A percentile compares a stretch with the other conserved stretches of the same genome.
Conservation (phyloP, 2,329 filamentous ascomycete genomes). For the Aspergillus viridinutans region DNA sequence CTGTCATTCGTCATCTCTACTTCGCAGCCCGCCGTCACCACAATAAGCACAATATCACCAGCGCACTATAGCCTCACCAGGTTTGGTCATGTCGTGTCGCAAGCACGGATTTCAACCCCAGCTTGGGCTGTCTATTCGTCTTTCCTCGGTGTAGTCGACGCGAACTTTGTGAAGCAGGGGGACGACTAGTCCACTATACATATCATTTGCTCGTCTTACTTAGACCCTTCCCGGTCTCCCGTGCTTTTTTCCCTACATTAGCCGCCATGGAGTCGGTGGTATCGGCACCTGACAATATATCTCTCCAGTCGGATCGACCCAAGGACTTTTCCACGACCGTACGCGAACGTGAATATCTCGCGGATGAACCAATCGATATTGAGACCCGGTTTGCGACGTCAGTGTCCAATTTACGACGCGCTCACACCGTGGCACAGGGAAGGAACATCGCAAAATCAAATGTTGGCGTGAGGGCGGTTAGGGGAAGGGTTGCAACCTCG, state of each 20-base stretch:
- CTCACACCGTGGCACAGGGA: constrained; percentile 36
- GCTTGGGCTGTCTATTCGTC: constrained; percentile 20
- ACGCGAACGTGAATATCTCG: constrained; percentile 11
- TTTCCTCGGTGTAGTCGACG: constrained; percentile 10
- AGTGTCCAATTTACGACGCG: constrained; percentile 27
- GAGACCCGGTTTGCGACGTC: constrained; percentile 20
- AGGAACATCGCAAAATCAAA: constrained; percentile 27
- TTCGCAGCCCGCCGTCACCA: background rate
- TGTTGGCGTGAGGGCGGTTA: constrained; percentile 28
- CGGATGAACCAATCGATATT: constrained; percentile 11
- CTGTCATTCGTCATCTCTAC: background rate
- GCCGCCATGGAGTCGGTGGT: constrained; percentile 10
- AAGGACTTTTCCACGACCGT: constrained; percentile 3
- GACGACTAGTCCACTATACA: background rate
- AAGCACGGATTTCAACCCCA: constrained; percentile 22
- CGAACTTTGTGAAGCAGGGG: constrained; percentile 1
- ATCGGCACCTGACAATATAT: background rate
- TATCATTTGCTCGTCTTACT: background rate
- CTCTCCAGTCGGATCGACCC: constrained; percentile 11
- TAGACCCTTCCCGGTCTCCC: background rate
- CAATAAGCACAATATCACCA: background rate
- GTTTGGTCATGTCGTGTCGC: constrained; percentile 29
- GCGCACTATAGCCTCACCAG: background rate
- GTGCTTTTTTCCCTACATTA: too few relatives aligned
- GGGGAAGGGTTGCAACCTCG: constrained; percentile 31